Evolutionary conservation across 208 protist species (phyloP), one percentile per base, ranked within the genome.

Genomic region (Trypanosoma melophagium): DNA sequence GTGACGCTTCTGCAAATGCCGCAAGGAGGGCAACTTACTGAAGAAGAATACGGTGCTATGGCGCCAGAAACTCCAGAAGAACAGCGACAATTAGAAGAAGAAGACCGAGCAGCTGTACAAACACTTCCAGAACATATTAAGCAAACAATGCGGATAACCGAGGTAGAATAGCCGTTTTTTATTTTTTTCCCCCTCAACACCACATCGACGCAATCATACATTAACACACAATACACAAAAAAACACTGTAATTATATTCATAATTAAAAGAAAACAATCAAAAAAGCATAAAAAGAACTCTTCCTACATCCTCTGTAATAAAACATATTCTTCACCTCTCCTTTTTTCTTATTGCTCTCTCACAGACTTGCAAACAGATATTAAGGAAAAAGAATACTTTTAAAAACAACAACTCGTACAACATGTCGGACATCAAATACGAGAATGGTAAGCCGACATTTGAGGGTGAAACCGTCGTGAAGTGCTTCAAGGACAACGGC

Each of bases 401-500:
- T 35, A 25, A 7, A 31, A 67, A 28, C 24, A 55, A 47, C 68
- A 57, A 53, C 35, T 16, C 9, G 62, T 3, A 17, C 59, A 76
- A 35, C 69, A 89, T 85, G 79, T 74, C 76, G 35, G 79, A 83
- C 45, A 84, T 80, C 66, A 80, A 68, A 64, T 85, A 87, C 64
- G 77, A 83, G 72, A 90, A 92, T 77, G 81, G 81, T 62, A 49
- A 72, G 55, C 86, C 86, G 42, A 63, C 74, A 50, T 89, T 83
- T 71, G 74, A 47, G 24, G 84, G 77, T 47, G 66, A 83, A 66
- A 77, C 63, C 21, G 71, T 90, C 12, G 55, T 86, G 28, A 90
- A 90, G 73, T 90, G 84, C 77, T 93, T 93, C 72, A 79, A 77
- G 66, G 80, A 93, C 60, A 85, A 90, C 63, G 87, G 87, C 69